These are phyloP conservation scores for Boletus pseudopeckii DNA, from an alignment of 768 basidiomycete genomes.

Conservation along the genomic window DNA sequence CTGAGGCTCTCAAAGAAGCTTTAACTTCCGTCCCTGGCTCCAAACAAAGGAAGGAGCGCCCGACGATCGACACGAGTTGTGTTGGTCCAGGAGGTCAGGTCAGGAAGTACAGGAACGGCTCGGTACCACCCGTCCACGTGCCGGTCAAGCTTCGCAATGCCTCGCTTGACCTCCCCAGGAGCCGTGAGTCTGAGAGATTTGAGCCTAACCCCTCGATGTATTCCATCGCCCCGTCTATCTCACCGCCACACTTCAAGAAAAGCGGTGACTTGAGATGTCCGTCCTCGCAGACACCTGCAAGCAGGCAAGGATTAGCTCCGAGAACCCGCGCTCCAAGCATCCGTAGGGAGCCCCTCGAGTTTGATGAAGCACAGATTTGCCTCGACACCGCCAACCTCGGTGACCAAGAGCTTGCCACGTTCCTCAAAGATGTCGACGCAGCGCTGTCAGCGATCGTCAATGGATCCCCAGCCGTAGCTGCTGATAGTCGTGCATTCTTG, in stretches of 20 bases:
- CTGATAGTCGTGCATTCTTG: conserved; percentile 31
- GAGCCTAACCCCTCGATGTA: conserved; percentile 31
- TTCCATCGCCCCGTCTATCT: conserved; percentile 29
- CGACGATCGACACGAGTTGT: conserved; percentile 32
- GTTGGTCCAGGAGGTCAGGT: conserved; percentile 32
- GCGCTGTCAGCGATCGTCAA: conserved; percentile 25
- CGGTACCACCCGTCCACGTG: conserved; percentile 31
- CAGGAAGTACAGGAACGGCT: conserved; percentile 30
- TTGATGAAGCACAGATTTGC: conserved; percentile 30
- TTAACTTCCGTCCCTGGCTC: conserved; percentile 13
- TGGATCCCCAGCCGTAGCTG: conserved; percentile 27
- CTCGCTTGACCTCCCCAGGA: conserved; percentile 30
- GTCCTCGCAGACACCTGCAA: conserved; percentile 26
- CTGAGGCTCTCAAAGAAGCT: conserved; percentile 13
- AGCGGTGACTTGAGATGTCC: conserved; percentile 19
- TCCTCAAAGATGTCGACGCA: conserved; percentile 31
- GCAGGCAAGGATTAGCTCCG: conserved; percentile 23
- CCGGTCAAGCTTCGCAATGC: conserved; percentile 29
- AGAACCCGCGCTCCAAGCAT: conserved; percentile 27
- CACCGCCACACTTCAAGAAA: conserved; percentile 21
- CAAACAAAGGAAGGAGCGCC: conserved; percentile 29
- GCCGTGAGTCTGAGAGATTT: conserved; percentile 21
- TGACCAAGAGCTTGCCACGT: conserved; percentile 31
- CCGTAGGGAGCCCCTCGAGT: conserved; percentile 29
- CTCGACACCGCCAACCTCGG: conserved; percentile 30